Evolutionary conservation across 345 rosid species (phyloP), one percentile per base, ranked within the genome.

Genomic region (Acer negundo): DNA sequence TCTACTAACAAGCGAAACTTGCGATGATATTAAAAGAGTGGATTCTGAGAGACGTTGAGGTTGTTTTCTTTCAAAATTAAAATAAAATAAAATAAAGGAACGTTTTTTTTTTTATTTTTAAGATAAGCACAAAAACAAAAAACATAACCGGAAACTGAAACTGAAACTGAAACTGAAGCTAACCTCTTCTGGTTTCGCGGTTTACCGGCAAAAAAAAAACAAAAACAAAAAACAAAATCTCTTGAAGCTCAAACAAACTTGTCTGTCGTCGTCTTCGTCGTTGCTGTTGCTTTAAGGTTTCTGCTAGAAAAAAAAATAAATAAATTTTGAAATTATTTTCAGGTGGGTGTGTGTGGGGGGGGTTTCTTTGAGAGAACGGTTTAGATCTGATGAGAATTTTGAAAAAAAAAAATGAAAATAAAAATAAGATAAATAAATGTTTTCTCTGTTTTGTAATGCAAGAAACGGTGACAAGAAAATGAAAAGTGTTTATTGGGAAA

Each of bases 331-430:
- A 80, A 55, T 70, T 62, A 58, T 42, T 55, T 28, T 17, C 19
- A 46, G 78, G 71, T 72, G 67, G 73, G 70, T 15, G 58, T 53
- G 58, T 53, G 58, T 16, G 47, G 7, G 73, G 17, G 58, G 19
- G 26, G 8, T 44, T 75, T 72, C 62, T 77, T 51, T 81, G 74
- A 1, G 49, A 73, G 40, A 69, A 77, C 84, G 81, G 75, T 73
- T 70, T 74, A 49, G 76, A 77, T 81, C 81, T 74, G 79, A 64
- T n/a, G 31, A 38, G 16, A 6, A 4, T 23, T 59, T 19, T 59
- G 24, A 22, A 59, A 46, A 55, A 46, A 63, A 38, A 23, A 40
- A 40, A 68, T 7, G 1, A 17, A 7, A 22, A 62, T 7, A 24
- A 13, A 28, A 47, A 3, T 40, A 42, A 42, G 9, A 42, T 7